These are phyloP conservation scores for Mallotus japonicus DNA, from an alignment of 441 rosid genomes.

Conservation along the genomic window DNA sequence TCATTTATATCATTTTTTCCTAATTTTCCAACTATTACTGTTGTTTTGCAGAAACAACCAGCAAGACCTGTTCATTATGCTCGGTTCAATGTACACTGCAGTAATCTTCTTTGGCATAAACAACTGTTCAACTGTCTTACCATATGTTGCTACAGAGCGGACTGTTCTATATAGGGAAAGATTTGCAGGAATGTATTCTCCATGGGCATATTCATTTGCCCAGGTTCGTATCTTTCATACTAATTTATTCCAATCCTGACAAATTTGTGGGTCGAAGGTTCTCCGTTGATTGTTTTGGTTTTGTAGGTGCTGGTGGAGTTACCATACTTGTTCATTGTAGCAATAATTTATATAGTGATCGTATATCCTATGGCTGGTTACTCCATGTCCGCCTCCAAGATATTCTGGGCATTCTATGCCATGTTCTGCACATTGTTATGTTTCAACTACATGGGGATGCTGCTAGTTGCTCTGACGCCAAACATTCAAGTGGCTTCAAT, in stretches of 20 bases:
- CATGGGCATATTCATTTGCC: slow-evolving; percentile 63
- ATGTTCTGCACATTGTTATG: slow-evolving; percentile 38
- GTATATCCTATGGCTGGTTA: slow-evolving; percentile 47
- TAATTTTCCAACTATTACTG: not conserved
- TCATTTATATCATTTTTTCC: not conserved
- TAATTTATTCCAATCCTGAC: not conserved
- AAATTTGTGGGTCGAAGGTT: not conserved
- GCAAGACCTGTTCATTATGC: slow-evolving; percentile 53
- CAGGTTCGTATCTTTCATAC: slow-evolving; percentile 40
- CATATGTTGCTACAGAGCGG: slow-evolving; percentile 50
- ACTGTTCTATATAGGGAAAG: slow-evolving; percentile 58
- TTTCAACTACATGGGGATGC: slow-evolving; percentile 50
- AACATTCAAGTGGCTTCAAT: slow-evolving; percentile 40
- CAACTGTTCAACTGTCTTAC: slow-evolving; percentile 52
- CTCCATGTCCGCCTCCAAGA: slow-evolving; percentile 35
- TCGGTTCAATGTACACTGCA: slow-evolving; percentile 51
- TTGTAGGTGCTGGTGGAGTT: slow-evolving; percentile 46
- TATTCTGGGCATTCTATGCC: slow-evolving; percentile 44
- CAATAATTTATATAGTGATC: slow-evolving; percentile 35
- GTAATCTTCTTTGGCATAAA: slow-evolving; percentile 52
- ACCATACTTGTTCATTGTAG: slow-evolving; percentile 36
- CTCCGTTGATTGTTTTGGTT: not conserved
- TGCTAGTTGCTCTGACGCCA: slow-evolving; percentile 41
- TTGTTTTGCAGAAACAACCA: slow-evolving; percentile 41
- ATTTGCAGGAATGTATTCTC: slow-evolving; percentile 71